Percentiles rank a stretch among this genome's conserved stretches.
These are phyloP conservation scores for Puccinia polysora DNA, from an alignment of 1,284 basidiomycete genomes.

Conservation along the genomic window DNA sequence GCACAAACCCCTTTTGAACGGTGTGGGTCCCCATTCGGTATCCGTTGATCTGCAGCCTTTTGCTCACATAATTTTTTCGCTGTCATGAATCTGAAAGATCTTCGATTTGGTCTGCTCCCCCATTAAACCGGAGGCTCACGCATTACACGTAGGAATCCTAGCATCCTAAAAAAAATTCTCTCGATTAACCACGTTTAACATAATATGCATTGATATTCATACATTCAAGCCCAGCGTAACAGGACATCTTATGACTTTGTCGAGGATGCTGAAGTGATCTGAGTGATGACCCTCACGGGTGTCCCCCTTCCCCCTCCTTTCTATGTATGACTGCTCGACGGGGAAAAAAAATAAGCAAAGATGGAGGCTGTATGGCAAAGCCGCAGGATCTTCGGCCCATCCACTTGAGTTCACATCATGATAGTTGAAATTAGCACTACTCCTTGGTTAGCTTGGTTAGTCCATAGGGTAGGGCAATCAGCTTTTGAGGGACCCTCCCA, in stretches of 20 bases:
- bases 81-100: neutral
- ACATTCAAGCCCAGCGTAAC: slow-evolving; percentile 13
- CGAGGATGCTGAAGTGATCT: slow-evolving; percentile 29
- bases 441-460: slow-evolving; percentile 8
- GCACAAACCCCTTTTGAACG: neutral
- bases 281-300: slow-evolving; percentile 21
- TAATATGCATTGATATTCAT: slow-evolving; percentile 3
- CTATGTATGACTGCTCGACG: slow-evolving; percentile 15
- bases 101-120: neutral
- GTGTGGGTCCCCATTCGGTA: neutral
- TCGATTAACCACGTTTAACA: neutral
- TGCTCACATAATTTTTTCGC: neutral
- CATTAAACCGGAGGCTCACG: neutral
- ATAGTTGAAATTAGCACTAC: slow-evolving; percentile 24
- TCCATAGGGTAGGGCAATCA: slow-evolving; percentile 18
- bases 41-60: neutral
- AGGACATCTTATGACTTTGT: slow-evolving; percentile 2
- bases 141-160: neutral
- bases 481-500: slow-evolving; percentile 22
- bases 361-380: slow-evolving; percentile 28
- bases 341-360: neutral
- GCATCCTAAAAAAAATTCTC: neutral
- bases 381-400: slow-evolving; percentile 29
- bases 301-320: slow-evolving; percentile 4
- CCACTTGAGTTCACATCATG: slow-evolving; percentile 35